Percentiles rank a stretch among this genome's conserved stretches.
These are phyloP conservation scores for Leccinum disarticulatum DNA, from an alignment of 768 basidiomycete species.

Conservation along the genomic window DNA sequence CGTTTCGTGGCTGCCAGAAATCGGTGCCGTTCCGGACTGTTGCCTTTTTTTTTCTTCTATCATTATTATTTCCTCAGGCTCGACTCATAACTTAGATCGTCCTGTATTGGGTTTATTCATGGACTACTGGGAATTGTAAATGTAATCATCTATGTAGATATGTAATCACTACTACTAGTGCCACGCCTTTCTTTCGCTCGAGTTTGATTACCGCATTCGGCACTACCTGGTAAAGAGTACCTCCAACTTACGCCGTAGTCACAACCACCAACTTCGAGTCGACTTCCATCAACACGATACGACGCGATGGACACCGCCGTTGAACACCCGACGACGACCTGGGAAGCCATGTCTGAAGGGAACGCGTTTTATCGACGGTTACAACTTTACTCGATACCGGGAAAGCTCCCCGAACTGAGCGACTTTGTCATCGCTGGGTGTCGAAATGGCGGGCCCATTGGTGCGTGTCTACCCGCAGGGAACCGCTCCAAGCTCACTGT, in stretches of 20 bases:
- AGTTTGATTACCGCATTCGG: not conserved
- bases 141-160: conserved; percentile 1
- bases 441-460: conserved; percentile 86
- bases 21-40: not conserved
- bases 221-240: too few relatives aligned
- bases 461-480: conserved; percentile 39
- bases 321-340: conserved; percentile 77
- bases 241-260: not conserved
- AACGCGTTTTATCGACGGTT: conserved; percentile 86
- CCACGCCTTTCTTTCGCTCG: too few relatives aligned
- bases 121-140: conserved; percentile 6
- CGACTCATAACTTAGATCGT: conserved; percentile 4
- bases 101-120: not conserved
- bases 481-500: conserved; percentile 5
- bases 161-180: not conserved
- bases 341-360: conserved; percentile 90
- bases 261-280: not conserved
- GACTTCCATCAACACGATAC: not conserved
- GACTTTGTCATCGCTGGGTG: conserved; percentile 84
- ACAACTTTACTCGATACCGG: conserved; percentile 79
- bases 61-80: conserved; percentile 1
- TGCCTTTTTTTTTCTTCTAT: not conserved
- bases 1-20: too few relatives aligned
- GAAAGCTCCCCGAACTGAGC: conserved; percentile 72
- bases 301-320: conserved; percentile 37